These are phyloP conservation scores for Lactarius psammicola DNA, from an alignment of 768 basidiomycete species.

Conservation along the genomic window DNA sequence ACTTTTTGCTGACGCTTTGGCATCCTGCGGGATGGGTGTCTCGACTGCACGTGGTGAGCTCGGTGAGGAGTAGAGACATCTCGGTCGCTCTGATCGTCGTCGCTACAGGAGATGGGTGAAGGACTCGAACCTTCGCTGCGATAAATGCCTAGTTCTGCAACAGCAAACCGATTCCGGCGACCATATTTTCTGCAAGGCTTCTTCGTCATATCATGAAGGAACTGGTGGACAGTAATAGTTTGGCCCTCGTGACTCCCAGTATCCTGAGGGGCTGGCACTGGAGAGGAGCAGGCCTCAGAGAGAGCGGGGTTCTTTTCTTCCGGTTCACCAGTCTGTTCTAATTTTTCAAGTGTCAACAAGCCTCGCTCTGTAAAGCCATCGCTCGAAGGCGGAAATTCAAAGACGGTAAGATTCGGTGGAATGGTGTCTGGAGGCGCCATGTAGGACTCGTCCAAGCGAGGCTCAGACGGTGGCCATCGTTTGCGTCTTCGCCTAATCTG, in stretches of 20 bases:
- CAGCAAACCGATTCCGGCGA: conserved; percentile 4
- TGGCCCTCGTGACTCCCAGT: neutral
- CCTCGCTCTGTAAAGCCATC: neutral
- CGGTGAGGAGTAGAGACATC: neutral
- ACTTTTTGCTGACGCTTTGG: conserved; percentile 12
- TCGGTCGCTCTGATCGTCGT: neutral
- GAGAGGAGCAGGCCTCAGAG: neutral
- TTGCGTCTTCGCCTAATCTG: conserved; percentile 27
- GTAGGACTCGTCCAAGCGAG: conserved; percentile 4
- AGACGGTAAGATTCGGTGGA: neutral
- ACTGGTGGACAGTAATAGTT: conserved; percentile 15
- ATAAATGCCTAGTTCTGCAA: neutral
- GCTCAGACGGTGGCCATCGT: conserved; percentile 1
- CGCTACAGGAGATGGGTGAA: neutral
- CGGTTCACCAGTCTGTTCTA: neutral
- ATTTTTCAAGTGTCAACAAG: neutral
- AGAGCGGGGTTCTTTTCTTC: neutral
- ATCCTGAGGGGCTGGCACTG: neutral
- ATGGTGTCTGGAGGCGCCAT: neutral
- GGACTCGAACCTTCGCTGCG: neutral
- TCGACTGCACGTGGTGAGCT: neutral
- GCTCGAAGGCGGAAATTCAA: neutral
- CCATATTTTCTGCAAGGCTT: conserved; percentile 15
- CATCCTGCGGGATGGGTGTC: neutral
- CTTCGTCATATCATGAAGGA: conserved; percentile 4